These are phyloP conservation scores for Umbelopsis sp. DNA, from an alignment of 192 early-diverging fungal species.

Conservation along the genomic window DNA sequence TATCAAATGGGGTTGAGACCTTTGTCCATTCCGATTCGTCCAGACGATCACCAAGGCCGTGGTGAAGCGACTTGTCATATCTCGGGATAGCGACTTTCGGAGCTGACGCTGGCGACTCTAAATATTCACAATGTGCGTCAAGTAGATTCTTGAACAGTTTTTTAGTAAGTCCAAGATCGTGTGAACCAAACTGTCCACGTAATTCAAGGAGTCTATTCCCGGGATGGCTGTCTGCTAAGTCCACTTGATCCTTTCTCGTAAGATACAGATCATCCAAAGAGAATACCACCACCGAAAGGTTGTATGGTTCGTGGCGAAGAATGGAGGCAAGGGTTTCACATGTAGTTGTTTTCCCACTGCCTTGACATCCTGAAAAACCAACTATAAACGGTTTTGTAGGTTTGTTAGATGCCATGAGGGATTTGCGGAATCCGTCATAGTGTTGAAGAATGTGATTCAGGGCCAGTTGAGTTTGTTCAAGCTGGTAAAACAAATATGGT, in stretches of 20 bases:
- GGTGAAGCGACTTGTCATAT: conserved; percentile 80
- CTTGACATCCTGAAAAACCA: conserved; percentile 82
- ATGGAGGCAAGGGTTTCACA: conserved; percentile 47
- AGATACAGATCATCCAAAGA: conserved; percentile 91
- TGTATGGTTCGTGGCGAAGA: conserved; percentile 38
- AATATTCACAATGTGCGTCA: conserved; percentile 24
- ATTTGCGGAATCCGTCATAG: conserved; percentile 15
- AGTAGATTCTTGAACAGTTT: conserved; percentile 50
- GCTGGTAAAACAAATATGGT: background rate
- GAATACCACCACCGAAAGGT: conserved; percentile 59
- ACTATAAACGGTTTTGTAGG: conserved; percentile 58
- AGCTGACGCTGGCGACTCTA: background rate
- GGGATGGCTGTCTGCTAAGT: conserved; percentile 41
- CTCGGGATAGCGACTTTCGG: conserved; percentile 58
- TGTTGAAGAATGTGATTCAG: conserved; percentile 35
- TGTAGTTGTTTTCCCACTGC: conserved; percentile 70
- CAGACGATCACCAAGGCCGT: conserved; percentile 80
- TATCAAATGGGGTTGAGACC: conserved; percentile 60
- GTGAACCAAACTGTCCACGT: conserved; percentile 90
- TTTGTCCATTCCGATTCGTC: conserved; percentile 59
- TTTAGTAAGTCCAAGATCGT: conserved; percentile 72
- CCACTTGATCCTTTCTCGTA: conserved; percentile 63
- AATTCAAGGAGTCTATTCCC: conserved; percentile 76
- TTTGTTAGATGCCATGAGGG: background rate
- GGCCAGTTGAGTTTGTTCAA: conserved; percentile 31